These are phyloP conservation scores for Nakazawaea pomicola DNA, from an alignment of 805 yeast species.

Conservation along the genomic window DNA sequence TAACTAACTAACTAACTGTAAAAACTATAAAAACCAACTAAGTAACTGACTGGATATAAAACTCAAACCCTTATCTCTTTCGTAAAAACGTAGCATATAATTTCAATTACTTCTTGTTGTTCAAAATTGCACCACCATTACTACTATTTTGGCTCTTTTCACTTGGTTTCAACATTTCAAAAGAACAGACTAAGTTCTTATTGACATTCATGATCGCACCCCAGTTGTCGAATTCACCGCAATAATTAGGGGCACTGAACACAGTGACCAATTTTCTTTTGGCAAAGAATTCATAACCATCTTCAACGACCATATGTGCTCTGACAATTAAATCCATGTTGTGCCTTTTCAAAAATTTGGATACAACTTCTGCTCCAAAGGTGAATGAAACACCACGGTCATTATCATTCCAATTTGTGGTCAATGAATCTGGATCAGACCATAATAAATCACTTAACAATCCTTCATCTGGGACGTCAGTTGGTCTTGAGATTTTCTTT, in stretches of 20 bases:
- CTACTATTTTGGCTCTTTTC: constrained; percentile 13
- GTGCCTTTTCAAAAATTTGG: constrained; percentile 57
- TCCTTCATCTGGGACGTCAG: constrained; percentile 81
- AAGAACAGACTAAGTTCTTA: constrained; percentile 62
- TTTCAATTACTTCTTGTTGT: not conserved
- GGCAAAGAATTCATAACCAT: constrained; percentile 80
- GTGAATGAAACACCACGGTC: constrained; percentile 82
- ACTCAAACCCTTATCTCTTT: not conserved
- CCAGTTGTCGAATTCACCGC: constrained; percentile 77
- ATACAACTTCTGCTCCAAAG: constrained; percentile 71
- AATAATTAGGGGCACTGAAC: constrained; percentile 79
- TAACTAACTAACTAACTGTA: not conserved
- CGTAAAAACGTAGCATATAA: not conserved
- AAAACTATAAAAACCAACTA: not conserved
- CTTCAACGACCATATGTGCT: constrained; percentile 89
- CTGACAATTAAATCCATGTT: constrained; percentile 74
- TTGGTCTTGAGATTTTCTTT: constrained; percentile 68
- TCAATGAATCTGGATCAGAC: constrained; percentile 71
- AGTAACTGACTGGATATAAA: not conserved
- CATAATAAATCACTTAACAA: constrained; percentile 72
- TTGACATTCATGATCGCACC: constrained; percentile 78
- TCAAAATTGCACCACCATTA: not conserved
- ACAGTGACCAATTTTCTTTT: constrained; percentile 72
- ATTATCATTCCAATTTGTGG: constrained; percentile 68
- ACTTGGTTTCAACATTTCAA: constrained; percentile 61